phyloP scores from a whole-genome alignment of 805 yeast species.

The Candida anglica region DNA sequence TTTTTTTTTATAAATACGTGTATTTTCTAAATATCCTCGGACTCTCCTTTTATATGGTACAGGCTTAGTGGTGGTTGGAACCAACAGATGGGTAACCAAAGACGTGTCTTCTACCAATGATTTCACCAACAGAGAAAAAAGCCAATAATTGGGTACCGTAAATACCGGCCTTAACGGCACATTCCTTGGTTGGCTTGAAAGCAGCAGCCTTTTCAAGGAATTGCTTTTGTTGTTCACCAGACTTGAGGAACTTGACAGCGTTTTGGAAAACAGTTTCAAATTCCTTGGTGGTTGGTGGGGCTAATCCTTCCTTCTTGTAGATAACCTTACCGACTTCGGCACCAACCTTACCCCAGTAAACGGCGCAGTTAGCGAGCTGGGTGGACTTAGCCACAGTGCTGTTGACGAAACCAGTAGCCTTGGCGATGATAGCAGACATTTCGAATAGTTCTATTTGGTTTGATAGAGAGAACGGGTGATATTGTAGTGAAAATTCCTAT shows the following conservation, averaged over 20 bases:
- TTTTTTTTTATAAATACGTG: not conserved
- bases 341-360: constrained; percentile 77
- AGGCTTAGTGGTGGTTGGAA: constrained; percentile 23
- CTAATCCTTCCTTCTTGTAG: constrained; percentile 86
- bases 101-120: constrained; percentile 90
- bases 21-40: not conserved
- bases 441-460: constrained; percentile 5
- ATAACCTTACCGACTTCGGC: constrained; percentile 70
- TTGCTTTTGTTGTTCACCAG: constrained; percentile 55
- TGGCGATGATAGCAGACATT: constrained; percentile 42
- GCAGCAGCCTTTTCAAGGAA: constrained; percentile 43
- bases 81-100: constrained; percentile 79
- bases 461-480: not conserved
- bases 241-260: constrained; percentile 31
- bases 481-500: constrained; percentile 1
- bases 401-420: constrained; percentile 38
- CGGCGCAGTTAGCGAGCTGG: constrained; percentile 46
- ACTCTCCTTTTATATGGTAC: not conserved
- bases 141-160: constrained; percentile 83
- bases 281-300: constrained; percentile 81
- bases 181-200: constrained; percentile 49
- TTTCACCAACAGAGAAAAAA: constrained; percentile 90
- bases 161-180: constrained; percentile 63
- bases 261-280: constrained; percentile 68
- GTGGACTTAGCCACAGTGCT: constrained; percentile 32